Evolutionary conservation across 352 stramenopile species (phyloP), one percentile per base, ranked within the genome.

Genomic region (Pythium vanterpoolii): DNA sequence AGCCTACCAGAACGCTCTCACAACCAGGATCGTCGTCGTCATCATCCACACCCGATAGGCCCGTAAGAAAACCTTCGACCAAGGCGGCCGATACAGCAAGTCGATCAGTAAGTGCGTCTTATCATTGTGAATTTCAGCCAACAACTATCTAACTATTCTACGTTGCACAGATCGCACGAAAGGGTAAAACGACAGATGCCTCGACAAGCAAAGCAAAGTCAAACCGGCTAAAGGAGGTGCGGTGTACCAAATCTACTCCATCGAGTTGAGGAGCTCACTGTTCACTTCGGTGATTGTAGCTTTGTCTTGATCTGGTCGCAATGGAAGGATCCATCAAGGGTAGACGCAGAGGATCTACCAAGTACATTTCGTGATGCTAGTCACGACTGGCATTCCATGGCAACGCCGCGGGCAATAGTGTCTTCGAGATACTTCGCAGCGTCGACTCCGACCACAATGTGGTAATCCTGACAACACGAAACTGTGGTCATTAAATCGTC

Each of bases 251-350:
- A 53, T 30, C 7, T 27, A 28, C 39, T 46, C 5, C 39, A n/a
- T 18, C 0, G 10, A 42, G 5, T 42, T 42, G 16, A 8, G 7
- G 19, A 21, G 34, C 34, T 42, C 34, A 13, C 34, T 4, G 14
- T 4, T 42, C 34, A 42, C 34, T 36, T 45, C 38, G 18, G 21
- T 42, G 42, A 14, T 52, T 43, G n/a, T 21, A 69, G 62, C 34
- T 69, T 8, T 69, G 62, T 14, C 42, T 64, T 9, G 62, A 69
- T 21, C 9, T 69, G 1, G 62, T 69, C 13, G 62, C 28, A 23
- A 56, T 69, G 34, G 62, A 69, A 40, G 48, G 55, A 36, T 60
- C 54, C 1, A n/a, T 69, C 27, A 69, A 69, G 30, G 50, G 21
- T 27, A 38, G 53, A 9, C 19, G 19, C 47, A 47, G 19, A 44